A percentile compares a stretch with the other conserved stretches of the same genome.
Evolutionary conservation across 495 filamentous ascomycete genomes (phyloP).

Genomic region (Rhizodiscina lignyota): DNA sequence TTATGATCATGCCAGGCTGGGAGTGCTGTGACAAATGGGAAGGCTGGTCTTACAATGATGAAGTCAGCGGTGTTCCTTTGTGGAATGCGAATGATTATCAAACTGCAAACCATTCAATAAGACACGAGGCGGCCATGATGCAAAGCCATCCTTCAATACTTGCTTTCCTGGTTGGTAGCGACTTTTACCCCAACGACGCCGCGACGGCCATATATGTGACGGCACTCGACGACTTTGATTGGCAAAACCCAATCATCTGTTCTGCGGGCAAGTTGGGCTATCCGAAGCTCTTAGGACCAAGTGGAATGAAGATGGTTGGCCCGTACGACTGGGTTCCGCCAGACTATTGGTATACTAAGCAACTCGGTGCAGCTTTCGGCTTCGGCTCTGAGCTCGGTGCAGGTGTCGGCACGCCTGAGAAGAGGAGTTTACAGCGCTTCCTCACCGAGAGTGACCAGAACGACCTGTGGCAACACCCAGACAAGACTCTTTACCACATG

Average conservation of each 20-base stretch:
- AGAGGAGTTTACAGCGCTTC: constrained; percentile 36
- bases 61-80: too few species aligned
- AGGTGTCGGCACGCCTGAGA: constrained; percentile 44
- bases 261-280: constrained; percentile 40
- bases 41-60: too few species aligned
- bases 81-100: too few species aligned
- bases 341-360: constrained; percentile 41
- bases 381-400: constrained; percentile 45
- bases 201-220: constrained; percentile 34
- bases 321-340: constrained; percentile 55
- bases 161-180: constrained; percentile 41
- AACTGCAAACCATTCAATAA: too few species aligned
- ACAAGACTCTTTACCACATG: constrained; percentile 43
- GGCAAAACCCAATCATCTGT: constrained; percentile 38
- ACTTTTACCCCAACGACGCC: constrained; percentile 43
- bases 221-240: constrained; percentile 33
- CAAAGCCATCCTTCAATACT: too few species aligned
- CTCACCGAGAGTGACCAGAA: constrained; percentile 31
- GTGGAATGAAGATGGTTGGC: constrained; percentile 50
- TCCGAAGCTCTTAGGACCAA: constrained; percentile 31
- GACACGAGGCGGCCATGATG: too few species aligned
- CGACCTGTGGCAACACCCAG: constrained; percentile 35
- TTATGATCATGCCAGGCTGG: too few species aligned
- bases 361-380: constrained; percentile 39
- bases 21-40: too few species aligned